Conservation (phyloP, 352 stramenopile species). For the Discostella stelligera region DNA sequence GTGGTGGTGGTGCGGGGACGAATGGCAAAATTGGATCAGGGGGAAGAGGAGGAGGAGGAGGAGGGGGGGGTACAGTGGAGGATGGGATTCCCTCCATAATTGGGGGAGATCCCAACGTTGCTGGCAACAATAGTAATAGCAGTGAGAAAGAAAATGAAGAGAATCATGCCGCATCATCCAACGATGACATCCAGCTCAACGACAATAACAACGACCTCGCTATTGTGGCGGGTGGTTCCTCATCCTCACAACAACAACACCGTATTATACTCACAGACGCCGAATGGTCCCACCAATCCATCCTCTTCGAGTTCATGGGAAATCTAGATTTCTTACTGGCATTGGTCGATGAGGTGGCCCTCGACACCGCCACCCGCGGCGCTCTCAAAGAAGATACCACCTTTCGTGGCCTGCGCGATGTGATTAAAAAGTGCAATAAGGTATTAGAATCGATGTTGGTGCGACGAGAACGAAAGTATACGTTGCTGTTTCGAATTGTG, state of each 20-base stretch:
- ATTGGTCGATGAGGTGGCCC: slow-evolving; percentile 78
- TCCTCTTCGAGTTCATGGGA: slow-evolving; percentile 77
- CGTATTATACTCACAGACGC: slow-evolving; percentile 9
- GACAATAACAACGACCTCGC: no score
- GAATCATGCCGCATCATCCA: slow-evolving; percentile 3
- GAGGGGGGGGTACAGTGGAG: neutral
- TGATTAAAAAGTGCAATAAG: slow-evolving; percentile 84
- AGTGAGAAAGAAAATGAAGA: neutral
- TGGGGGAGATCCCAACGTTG: neutral
- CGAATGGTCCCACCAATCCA: slow-evolving; percentile 32
- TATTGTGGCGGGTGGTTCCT: no score
- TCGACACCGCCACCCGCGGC: slow-evolving; percentile 79
- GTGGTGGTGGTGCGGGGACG: neutral
- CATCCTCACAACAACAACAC: slow-evolving; percentile 10
- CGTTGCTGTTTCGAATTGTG: slow-evolving; percentile 74
- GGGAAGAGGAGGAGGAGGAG: neutral
- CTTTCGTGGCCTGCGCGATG: slow-evolving; percentile 77
- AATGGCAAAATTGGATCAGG: neutral
- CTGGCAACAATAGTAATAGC: neutral
- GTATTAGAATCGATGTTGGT: slow-evolving; percentile 80
- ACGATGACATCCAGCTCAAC: no score
- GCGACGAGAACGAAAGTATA: slow-evolving; percentile 73
- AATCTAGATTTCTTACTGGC: slow-evolving; percentile 81
- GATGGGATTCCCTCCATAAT: neutral
- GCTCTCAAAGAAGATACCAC: slow-evolving; percentile 80